A percentile compares a stretch with the other conserved stretches of the same genome.
phyloP scores from a whole-genome alignment of 2,329 filamentous ascomycete genomes.

The Exophiala sp. region DNA sequence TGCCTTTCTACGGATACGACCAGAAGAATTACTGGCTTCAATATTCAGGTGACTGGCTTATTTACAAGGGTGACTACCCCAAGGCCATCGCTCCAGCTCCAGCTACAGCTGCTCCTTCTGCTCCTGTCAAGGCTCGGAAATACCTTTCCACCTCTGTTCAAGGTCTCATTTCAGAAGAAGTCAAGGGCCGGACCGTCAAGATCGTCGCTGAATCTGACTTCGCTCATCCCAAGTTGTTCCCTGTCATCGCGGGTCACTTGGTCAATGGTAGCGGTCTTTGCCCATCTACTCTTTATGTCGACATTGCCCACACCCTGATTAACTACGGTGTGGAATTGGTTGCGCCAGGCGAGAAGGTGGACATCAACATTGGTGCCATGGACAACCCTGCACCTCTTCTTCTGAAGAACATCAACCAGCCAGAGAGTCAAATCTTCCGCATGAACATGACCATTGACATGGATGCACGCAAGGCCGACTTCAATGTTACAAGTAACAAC shows the following conservation, averaged over 20 bases:
- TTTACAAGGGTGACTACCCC: conserved; percentile 62
- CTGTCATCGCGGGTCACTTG: conserved; percentile 61
- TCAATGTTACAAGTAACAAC: conserved; percentile 26
- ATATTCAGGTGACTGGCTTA: conserved; percentile 67
- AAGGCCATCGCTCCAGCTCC: conserved; percentile 38
- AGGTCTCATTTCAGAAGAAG: conserved; percentile 59
- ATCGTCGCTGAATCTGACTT: conserved; percentile 66
- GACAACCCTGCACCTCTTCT: conserved; percentile 29
- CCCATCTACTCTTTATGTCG: conserved; percentile 61
- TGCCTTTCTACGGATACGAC: conserved; percentile 67
- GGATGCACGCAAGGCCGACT: conserved; percentile 27
- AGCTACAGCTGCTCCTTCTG: conserved; percentile 37
- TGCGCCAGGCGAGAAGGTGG: conserved; percentile 27
- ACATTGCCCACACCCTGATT: conserved; percentile 63
- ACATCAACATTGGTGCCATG: conserved; percentile 30
- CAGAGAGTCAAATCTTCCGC: conserved; percentile 26
- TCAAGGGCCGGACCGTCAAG: conserved; percentile 57
- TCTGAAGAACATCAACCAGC: conserved; percentile 29
- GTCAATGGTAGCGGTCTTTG: conserved; percentile 66
- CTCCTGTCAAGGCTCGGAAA: conserved; percentile 49
- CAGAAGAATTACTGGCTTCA: conserved; percentile 70
- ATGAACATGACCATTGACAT: conserved; percentile 28
- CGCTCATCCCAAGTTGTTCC: conserved; percentile 59
- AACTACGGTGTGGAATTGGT: conserved; percentile 49
- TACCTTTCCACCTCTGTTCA: conserved; percentile 65